phyloP scores from a whole-genome alignment of 1,284 basidiomycete species.

The Sporisorium iseilematis-ciliati region DNA sequence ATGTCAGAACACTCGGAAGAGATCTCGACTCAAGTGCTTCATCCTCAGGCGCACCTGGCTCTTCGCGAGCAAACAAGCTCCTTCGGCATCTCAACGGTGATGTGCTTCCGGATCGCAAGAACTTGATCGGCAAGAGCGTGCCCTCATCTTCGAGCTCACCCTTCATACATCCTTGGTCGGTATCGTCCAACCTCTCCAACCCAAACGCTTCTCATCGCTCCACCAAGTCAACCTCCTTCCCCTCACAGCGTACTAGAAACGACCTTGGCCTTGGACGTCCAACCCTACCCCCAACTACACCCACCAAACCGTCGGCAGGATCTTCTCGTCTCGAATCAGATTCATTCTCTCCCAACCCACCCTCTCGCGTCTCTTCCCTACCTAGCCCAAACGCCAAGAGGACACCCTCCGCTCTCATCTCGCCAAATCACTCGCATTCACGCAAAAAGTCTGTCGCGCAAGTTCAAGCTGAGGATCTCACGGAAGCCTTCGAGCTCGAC shows the following conservation, averaged over 20 bases:
- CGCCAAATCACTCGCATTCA: conserved; percentile 60
- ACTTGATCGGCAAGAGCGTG: conserved; percentile 33
- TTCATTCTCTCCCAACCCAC: conserved; percentile 26
- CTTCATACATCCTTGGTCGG: conserved; percentile 41
- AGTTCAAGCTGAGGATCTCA: conserved; percentile 63
- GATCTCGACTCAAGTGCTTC: conserved; percentile 8
- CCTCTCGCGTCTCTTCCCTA: conserved; percentile 28
- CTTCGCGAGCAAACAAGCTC: conserved; percentile 17
- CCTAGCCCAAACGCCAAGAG: conserved; percentile 21
- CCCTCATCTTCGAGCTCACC: background rate
- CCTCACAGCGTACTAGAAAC: conserved; percentile 5
- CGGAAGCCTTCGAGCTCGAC: conserved; percentile 61
- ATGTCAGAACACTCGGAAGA: conserved; percentile 41
- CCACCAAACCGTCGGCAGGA: conserved; percentile 6
- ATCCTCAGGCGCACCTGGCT: background rate
- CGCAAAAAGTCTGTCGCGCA: conserved; percentile 65
- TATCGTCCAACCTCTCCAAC: conserved; percentile 5
- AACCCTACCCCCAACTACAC: background rate
- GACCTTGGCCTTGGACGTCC: conserved; percentile 29
- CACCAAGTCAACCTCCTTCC: conserved; percentile 18
- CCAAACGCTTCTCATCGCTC: conserved; percentile 32
- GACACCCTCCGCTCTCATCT: conserved; percentile 32
- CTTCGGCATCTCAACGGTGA: conserved; percentile 31
- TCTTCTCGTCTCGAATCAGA: conserved; percentile 5
- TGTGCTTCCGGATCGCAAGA: conserved; percentile 24